Base-by-base conservation (phyloP, 768 basidiomycete genomes). In the Clathrus columnatus region DNA sequence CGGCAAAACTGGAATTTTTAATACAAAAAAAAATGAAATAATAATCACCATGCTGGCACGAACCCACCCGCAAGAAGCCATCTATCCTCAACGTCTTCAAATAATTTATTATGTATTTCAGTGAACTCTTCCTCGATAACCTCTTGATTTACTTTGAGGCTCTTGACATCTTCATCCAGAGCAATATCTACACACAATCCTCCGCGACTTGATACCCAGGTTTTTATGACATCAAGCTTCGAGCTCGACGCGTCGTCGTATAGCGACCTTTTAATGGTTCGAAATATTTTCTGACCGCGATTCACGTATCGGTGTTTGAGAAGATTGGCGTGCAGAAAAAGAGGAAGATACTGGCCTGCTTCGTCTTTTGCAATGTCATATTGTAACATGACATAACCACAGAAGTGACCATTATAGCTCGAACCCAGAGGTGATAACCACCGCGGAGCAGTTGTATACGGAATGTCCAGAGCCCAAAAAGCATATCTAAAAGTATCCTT, bases 401-500 rank as follows among this genome's bases (percentile, higher is more conserved):
- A 55, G 18, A 55, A 55, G 1, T 30, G n/a, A 8, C 44, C 54
- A 17, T 45, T 10, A 26, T 23, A 42, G 11, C 46, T n/a, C 8
- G 51, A 17, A 1, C 59, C 59, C 29, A 60, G 48, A n/a, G 55
- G 50, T 20, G 49, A 51, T 23, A 60, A 43, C 59, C 69, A 73
- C 27, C 68, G 66, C 4, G 69, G 67, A 2, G 69, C 65, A 0
- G 60, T 46, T 0, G 62, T 59, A 57, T 63, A 73, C 1, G 62
- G 60, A 14, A 71, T 52, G 18, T 60, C 67, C 6, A 74, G 61
- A 7, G 65, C 62, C 55, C 67, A 63, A 57, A 70, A 73, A 7
- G 67, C 71, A 66, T 70, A 74, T 28, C 66, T 52, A 45, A 61
- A 61, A 5, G 59, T 60, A 41, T 61, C 58, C 55, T 59, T 59